phyloP scores from a whole-genome alignment of 495 filamentous ascomycete species.

The Clohesyomyces aquaticus region DNA sequence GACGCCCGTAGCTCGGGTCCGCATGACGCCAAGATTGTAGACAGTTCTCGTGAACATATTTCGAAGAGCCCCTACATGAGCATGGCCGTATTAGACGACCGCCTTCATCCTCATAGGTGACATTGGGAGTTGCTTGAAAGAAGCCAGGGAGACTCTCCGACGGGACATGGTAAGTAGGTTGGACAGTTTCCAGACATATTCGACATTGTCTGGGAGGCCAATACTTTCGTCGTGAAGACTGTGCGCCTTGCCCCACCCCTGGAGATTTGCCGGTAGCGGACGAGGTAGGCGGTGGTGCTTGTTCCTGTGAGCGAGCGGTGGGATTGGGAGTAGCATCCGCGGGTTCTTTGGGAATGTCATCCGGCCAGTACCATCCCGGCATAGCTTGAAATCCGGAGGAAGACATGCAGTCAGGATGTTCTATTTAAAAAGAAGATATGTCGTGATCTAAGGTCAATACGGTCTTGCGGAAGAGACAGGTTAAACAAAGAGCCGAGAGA shows the following conservation, averaged over 20 bases:
- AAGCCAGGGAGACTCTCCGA: conserved; percentile 64
- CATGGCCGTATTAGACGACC: conserved; percentile 90
- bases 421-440: background rate
- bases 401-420: conserved; percentile 38
- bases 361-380: conserved; percentile 48
- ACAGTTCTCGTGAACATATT: conserved; percentile 95
- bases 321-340: conserved; percentile 2
- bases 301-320: background rate
- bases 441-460: too few species aligned
- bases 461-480: too few species aligned
- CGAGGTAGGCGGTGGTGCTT: conserved; percentile 27
- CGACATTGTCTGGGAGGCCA: conserved; percentile 79
- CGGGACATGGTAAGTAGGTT: conserved; percentile 72
- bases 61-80: conserved; percentile 87
- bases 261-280: conserved; percentile 24
- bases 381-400: conserved; percentile 42
- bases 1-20: conserved; percentile 65
- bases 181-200: conserved; percentile 86
- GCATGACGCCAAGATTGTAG: conserved; percentile 82
- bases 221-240: conserved; percentile 42
- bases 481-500: background rate
- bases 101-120: conserved; percentile 75
- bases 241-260: conserved; percentile 40
- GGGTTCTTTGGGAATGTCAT: conserved; percentile 33
- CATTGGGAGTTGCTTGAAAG: conserved; percentile 63